Percentiles rank a stretch among this genome's conserved stretches.
phyloP scores from a whole-genome alignment of 2,329 filamentous ascomycete species.

The Nannizzia gypsea region DNA sequence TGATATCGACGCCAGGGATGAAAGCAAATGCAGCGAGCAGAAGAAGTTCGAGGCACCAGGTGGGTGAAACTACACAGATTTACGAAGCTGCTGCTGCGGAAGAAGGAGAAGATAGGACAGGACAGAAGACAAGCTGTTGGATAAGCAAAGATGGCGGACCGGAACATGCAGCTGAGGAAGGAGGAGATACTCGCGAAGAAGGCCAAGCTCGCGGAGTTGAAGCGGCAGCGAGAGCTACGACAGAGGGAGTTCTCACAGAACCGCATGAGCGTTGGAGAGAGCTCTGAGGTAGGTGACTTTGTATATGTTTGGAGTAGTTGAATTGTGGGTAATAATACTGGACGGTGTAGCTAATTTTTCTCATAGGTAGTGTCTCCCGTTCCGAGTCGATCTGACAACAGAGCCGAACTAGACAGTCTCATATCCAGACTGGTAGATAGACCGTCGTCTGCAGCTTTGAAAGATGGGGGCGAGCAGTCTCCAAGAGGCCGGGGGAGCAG shows the following conservation, averaged over 20 bases:
- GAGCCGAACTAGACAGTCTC: slow-evolving; percentile 69
- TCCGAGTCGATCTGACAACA: slow-evolving; percentile 51
- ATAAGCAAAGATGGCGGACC: slow-evolving; percentile 16
- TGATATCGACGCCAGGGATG: not conserved
- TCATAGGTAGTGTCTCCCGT: slow-evolving; percentile 38
- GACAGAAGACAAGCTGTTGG: not conserved
- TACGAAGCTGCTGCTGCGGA: not conserved
- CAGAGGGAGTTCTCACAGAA: slow-evolving; percentile 61
- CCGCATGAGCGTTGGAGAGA: slow-evolving; percentile 56
- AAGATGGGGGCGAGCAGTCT: slow-evolving; percentile 37
- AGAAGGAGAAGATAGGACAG: not conserved
- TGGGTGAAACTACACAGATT: not conserved
- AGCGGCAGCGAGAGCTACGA: slow-evolving; percentile 76
- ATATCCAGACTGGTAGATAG: slow-evolving; percentile 77
- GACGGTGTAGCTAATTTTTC: not conserved
- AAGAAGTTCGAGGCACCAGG: not conserved
- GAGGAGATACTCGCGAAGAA: slow-evolving; percentile 96
- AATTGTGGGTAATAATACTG: not conserved
- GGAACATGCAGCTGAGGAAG: slow-evolving; percentile 56
- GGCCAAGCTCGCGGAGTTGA: slow-evolving; percentile 92
- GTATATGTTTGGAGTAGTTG: not conserved
- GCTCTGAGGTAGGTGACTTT: slow-evolving; percentile 53
- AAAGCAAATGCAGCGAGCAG: not conserved
- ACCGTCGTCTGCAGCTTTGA: slow-evolving; percentile 54
- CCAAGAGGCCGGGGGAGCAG: slow-evolving; percentile 50